Evolutionary conservation across 805 yeast genomes (phyloP), one percentile per base, ranked within the genome.

Genomic region (Zygosaccharomyces pseudorouxii): DNA sequence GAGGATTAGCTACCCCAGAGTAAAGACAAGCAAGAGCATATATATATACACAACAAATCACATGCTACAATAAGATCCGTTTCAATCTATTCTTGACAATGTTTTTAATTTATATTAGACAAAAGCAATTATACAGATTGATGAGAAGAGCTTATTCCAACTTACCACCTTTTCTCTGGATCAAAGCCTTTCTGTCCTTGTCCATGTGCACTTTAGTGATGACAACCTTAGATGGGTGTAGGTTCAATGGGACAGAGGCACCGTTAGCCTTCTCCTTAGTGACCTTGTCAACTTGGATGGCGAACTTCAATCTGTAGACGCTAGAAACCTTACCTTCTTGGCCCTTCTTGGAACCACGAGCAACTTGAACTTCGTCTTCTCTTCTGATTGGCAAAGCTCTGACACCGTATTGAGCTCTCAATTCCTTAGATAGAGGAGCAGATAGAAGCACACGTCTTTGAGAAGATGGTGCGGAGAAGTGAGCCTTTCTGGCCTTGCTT

Each of bases 401-500:
- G 78, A 93, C 80, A 75, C 89, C 89, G 88, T 90, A 93, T 81
- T 93, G 84, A 76, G 85, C 95, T 76, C 95, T 86, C 78, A 93
- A 87, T 81, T 93, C 99, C 84, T 93, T 93, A 69, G 98, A 92
- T 72, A 93, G 84, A 71, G 98, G 97, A 74, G 99, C 98, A 70
- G 97, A 86, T 84, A 93, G 80, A 75, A 93, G 79, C 65, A 76
- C 79, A 80, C 98, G 88, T 80, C 97, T 88, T 71, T 79, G 88
- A 65, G 92, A 85, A 63, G 99, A 92, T 71, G 98, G 95, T 67
- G 99, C 95, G 70, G 80, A 80, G 92, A 93, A 93, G 86, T 93
- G 87, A 77, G 98, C 98, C 88, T 93, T 93, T 87, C 99, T 90
- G 76, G 97, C 82, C 86, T 93, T 93, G 77, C 95, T 86, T 83